These are phyloP conservation scores for Lactarius psammicola DNA, from an alignment of 768 basidiomycete species.

Conservation along the genomic window DNA sequence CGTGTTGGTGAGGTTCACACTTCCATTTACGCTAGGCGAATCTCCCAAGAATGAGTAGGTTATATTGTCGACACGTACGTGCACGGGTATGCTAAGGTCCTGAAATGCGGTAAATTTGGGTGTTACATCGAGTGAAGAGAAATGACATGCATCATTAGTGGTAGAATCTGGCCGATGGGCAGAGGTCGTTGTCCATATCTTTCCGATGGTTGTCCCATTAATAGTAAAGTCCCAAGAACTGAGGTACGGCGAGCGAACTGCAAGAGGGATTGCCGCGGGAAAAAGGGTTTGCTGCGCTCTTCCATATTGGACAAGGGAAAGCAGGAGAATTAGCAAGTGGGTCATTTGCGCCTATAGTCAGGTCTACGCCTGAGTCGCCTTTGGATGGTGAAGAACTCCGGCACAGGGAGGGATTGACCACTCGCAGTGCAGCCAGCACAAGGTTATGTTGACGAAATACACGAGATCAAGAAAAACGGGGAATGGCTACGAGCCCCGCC, in stretches of 20 bases:
- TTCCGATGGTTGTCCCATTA: conserved; percentile 3
- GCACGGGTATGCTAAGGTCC: conserved; percentile 19
- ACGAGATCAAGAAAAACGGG: neutral
- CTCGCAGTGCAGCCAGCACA: conserved; percentile 1
- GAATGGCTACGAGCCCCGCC: neutral
- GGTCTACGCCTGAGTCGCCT: neutral
- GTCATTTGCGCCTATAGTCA: neutral
- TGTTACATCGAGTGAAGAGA: neutral
- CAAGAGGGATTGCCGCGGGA: conserved; percentile 32
- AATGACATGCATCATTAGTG: neutral
- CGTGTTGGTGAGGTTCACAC: conserved; percentile 28
- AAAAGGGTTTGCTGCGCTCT: conserved; percentile 23
- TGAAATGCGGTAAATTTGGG: conserved; percentile 1
- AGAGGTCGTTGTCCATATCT: conserved; percentile 29
- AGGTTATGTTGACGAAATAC: neutral
- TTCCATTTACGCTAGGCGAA: conserved; percentile 1
- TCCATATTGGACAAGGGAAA: neutral
- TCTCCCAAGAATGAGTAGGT: conserved; percentile 30
- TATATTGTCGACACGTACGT: conserved; percentile 17
- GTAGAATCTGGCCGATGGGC: neutral
- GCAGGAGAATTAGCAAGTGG: neutral
- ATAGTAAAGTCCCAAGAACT: conserved; percentile 28
- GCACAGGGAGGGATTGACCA: neutral
- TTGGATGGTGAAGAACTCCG: neutral
- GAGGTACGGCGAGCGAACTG: conserved; percentile 33